These are phyloP conservation scores for Diacronema lutheri DNA, from an alignment of 78 protist species.

Conservation along the genomic window DNA sequence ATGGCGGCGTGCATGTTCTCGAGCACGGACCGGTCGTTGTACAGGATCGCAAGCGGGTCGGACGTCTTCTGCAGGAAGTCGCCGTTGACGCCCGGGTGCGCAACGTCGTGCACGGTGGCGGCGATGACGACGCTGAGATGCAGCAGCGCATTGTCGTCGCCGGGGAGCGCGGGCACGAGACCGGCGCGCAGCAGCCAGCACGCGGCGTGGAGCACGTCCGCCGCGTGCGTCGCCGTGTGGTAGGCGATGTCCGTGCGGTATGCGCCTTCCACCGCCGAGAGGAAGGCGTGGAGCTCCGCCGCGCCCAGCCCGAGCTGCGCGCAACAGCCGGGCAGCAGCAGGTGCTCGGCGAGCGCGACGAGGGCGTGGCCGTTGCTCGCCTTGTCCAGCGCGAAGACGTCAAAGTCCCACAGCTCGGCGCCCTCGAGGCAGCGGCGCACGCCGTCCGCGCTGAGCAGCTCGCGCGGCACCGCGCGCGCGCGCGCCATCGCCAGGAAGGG, in stretches of 20 bases:
- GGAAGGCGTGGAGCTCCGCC: background rate
- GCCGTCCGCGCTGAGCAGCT: no score
- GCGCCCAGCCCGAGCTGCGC: no score
- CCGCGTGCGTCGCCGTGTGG: constrained; percentile 28
- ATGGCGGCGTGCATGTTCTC: constrained; percentile 2
- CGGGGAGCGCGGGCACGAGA: background rate
- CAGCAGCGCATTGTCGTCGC: background rate
- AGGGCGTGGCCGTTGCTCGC: no score
- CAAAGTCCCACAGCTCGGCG: no score
- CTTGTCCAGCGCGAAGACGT: no score
- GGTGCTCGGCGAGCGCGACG: no score
- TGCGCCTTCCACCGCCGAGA: background rate
- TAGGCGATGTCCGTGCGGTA: background rate
- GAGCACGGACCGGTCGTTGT: constrained; percentile 13
- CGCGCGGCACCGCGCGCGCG: no score
- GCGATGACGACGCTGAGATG: background rate
- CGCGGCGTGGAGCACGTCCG: constrained; percentile 7
- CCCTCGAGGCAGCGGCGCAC: no score
- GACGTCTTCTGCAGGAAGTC: background rate
- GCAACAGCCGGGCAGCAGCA: no score
- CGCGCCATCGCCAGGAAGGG: no score
- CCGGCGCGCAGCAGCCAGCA: background rate
- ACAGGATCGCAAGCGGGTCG: background rate
- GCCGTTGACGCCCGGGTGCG: constrained; percentile 10
- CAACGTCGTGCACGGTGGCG: constrained; percentile 24